A percentile compares a stretch with the other conserved stretches of the same genome.
Conservation (phyloP, 2,329 filamentous ascomycete species). For the Fusarium equiseti region DNA sequence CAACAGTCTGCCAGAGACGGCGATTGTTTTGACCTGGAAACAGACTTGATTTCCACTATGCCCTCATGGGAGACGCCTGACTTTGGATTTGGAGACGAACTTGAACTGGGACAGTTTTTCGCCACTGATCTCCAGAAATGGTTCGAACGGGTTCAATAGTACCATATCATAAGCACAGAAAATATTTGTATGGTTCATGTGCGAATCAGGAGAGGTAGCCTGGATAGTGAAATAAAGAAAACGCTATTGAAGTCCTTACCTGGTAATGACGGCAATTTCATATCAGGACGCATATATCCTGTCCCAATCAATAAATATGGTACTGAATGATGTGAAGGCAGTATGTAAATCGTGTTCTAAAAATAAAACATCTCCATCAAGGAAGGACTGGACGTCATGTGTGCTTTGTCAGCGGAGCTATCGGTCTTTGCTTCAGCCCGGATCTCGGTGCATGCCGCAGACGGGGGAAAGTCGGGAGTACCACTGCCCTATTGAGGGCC, state of each 20-base stretch:
- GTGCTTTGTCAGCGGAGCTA: background rate
- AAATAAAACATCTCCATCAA: background rate
- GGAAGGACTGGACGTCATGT: background rate
- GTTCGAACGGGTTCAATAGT: constrained; percentile 11
- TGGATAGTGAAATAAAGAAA: background rate
- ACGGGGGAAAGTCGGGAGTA: background rate
- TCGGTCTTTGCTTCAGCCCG: background rate
- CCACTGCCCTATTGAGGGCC: no score
- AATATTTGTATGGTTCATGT: background rate
- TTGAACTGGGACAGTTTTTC: constrained; percentile 21
- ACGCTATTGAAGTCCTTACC: accelerated
- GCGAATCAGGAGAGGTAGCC: background rate
- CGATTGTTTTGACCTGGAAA: background rate
- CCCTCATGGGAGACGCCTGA: background rate
- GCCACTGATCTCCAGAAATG: constrained; percentile 3
- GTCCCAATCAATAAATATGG: background rate
- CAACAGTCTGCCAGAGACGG: background rate
- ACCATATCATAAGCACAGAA: background rate
- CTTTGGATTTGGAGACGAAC: constrained; percentile 2
- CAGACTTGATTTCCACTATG: background rate
- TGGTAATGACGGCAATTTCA: accelerated
- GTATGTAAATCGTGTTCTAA: background rate
- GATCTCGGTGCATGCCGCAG: background rate
- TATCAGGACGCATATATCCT: background rate
- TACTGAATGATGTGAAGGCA: background rate